A percentile compares a stretch with the other conserved stretches of the same genome.
phyloP scores from a whole-genome alignment of 768 basidiomycete species.

The Russula ochroleuca region DNA sequence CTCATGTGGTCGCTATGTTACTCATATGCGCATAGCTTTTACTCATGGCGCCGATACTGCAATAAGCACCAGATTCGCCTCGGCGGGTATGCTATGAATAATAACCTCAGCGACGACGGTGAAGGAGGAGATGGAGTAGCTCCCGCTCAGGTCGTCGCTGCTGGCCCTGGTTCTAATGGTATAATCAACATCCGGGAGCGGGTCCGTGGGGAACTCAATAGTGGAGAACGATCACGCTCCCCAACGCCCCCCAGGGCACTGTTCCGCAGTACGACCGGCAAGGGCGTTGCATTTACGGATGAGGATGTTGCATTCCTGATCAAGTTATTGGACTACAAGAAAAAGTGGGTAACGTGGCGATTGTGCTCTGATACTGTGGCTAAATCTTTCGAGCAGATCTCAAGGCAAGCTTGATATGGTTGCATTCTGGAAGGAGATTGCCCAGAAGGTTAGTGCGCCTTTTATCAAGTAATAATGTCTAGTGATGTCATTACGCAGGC shows the following conservation, averaged over 20 bases:
- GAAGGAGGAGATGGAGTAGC: constrained; percentile 40
- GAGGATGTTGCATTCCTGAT: constrained; percentile 77
- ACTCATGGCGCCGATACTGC: constrained; percentile 88
- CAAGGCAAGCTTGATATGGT: constrained; percentile 69
- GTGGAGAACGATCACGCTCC: constrained; percentile 53
- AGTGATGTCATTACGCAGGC: constrained; percentile 43
- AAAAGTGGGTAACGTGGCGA: constrained; percentile 43
- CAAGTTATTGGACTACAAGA: constrained; percentile 68
- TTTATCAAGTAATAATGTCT: constrained; percentile 8
- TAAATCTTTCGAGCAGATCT: constrained; percentile 39
- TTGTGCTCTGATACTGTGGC: background rate
- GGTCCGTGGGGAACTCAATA: constrained; percentile 36
- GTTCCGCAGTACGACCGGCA: constrained; percentile 82
- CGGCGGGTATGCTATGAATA: constrained; percentile 78
- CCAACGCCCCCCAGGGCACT: constrained; percentile 78
- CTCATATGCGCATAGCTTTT: constrained; percentile 51
- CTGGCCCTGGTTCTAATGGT: constrained; percentile 39
- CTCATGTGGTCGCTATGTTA: constrained; percentile 1
- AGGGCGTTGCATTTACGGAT: constrained; percentile 84
- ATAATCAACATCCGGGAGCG: constrained; percentile 44
- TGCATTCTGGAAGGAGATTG: constrained; percentile 75
- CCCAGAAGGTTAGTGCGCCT: constrained; percentile 47
- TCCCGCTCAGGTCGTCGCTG: constrained; percentile 25
- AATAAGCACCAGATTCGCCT: constrained; percentile 91
- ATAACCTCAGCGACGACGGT: constrained; percentile 56